These are phyloP conservation scores for Allium fistulosum DNA, from an alignment of 106 monocot genomes.

Conservation along the genomic window DNA sequence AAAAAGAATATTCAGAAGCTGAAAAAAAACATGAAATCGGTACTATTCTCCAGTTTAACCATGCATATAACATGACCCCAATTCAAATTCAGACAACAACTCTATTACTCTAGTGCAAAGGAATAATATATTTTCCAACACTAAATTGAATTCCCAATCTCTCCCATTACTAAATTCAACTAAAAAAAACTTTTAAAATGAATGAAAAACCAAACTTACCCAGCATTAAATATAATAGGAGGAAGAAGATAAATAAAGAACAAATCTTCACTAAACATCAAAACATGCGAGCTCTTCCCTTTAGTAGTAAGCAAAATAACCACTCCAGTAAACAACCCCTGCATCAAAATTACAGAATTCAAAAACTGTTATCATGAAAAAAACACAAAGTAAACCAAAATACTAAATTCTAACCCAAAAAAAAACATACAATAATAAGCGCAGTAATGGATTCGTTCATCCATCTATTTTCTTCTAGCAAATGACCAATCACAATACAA, in stretches of 20 bases:
- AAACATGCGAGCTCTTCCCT: conserved; percentile 78
- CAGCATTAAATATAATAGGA: conserved; percentile 96
- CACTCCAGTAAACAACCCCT: conserved; percentile 79
- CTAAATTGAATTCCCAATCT: too few relatives aligned
- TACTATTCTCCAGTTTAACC: too few relatives aligned
- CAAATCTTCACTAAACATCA: conserved; percentile 93
- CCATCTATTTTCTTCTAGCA: conserved; percentile 92
- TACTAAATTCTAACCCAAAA: neutral
- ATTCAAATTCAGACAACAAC: too few relatives aligned
- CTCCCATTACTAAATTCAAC: neutral
- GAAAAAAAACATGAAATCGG: neutral
- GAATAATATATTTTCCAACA: too few relatives aligned
- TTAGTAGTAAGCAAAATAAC: conserved; percentile 70
- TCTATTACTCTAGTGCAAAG: too few relatives aligned
- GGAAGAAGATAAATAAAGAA: conserved; percentile 97
- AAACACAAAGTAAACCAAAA: neutral
- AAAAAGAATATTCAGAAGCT: neutral
- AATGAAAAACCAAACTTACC: conserved; percentile 23
- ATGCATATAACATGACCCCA: too few relatives aligned
- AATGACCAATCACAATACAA: conserved; percentile 91
- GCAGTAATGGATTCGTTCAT: conserved; percentile 95
- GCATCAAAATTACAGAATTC: neutral
- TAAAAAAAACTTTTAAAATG: neutral
- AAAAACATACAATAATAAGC: conserved; percentile 50
- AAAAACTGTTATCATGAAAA: too few relatives aligned